A percentile compares a stretch with the other conserved stretches of the same genome.
phyloP scores from a whole-genome alignment of 805 yeast genomes.

The Ogataea paraovalis region DNA sequence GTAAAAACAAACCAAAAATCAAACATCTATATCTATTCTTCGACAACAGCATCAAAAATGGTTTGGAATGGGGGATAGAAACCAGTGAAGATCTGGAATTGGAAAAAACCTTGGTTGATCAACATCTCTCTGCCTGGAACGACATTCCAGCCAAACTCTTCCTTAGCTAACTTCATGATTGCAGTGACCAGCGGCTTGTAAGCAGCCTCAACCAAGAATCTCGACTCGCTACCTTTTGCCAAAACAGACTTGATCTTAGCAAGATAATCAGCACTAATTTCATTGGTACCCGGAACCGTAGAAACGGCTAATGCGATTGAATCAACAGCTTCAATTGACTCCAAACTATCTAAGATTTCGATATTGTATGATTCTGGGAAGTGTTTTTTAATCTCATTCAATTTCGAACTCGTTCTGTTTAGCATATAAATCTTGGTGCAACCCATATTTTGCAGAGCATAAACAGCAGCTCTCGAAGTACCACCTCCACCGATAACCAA shows the following conservation, averaged over 20 bases:
- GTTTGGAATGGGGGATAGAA: slow-evolving; percentile 57
- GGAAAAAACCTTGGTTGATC: slow-evolving; percentile 88
- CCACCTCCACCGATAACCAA: slow-evolving; percentile 96
- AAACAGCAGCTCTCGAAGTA: slow-evolving; percentile 91
- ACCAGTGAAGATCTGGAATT: slow-evolving; percentile 76
- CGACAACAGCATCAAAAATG: slow-evolving; percentile 55
- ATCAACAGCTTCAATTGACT: slow-evolving; percentile 41
- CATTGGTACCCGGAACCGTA: slow-evolving; percentile 80
- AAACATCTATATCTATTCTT: slow-evolving; percentile 12
- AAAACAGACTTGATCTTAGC: slow-evolving; percentile 46
- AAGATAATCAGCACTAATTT: slow-evolving; percentile 52
- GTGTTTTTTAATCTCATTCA: slow-evolving; percentile 50
- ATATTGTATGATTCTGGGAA: slow-evolving; percentile 61
- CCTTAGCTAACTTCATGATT: slow-evolving; percentile 71
- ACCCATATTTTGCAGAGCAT: slow-evolving; percentile 77
- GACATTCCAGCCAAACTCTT: slow-evolving; percentile 67
- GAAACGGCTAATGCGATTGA: slow-evolving; percentile 62
- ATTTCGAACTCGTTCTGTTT: slow-evolving; percentile 72
- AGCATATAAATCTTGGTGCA: slow-evolving; percentile 71
- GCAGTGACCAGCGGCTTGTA: slow-evolving; percentile 89
- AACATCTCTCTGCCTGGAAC: slow-evolving; percentile 90
- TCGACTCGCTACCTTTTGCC: slow-evolving; percentile 42
- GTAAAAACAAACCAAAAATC: too few species aligned
- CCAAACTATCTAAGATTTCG: slow-evolving; percentile 47
- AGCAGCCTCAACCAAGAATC: slow-evolving; percentile 83